A percentile compares a stretch with the other conserved stretches of the same genome.
These are phyloP conservation scores for Peniophora sp. DNA, from an alignment of 1,284 basidiomycete genomes.

Conservation along the genomic window DNA sequence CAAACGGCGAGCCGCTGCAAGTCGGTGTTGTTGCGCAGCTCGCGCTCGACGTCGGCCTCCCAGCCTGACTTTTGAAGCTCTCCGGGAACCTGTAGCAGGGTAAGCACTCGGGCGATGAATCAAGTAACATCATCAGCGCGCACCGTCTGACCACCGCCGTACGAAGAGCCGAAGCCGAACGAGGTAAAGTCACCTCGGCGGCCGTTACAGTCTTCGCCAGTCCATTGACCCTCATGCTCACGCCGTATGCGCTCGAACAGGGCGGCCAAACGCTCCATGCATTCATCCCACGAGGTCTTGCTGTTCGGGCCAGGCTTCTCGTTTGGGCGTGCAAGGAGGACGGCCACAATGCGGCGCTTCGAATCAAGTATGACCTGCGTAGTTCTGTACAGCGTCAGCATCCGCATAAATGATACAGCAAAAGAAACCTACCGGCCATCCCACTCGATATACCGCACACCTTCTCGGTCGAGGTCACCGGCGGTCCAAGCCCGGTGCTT, in stretches of 20 bases:
- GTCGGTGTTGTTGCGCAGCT: background rate
- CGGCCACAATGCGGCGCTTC: slow-evolving; percentile 1
- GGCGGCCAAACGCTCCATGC: background rate
- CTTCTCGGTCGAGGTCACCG: no score
- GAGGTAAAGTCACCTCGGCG: background rate
- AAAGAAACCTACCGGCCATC: no score
- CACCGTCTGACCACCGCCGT: slow-evolving; percentile 3
- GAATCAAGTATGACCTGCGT: background rate
- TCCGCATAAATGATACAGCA: no score
- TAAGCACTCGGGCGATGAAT: background rate
- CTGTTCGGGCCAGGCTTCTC: background rate
- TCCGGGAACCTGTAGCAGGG: background rate
- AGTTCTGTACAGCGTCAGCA: background rate
- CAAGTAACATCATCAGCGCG: background rate
- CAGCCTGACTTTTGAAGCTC: background rate
- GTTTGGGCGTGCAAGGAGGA: background rate
- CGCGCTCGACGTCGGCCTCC: background rate
- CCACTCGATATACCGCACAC: no score
- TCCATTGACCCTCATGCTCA: background rate
- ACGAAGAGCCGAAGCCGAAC: background rate
- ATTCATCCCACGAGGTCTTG: background rate
- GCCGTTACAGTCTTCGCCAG: background rate
- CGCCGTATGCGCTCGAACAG: background rate
- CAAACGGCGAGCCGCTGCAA: slow-evolving; percentile 1
- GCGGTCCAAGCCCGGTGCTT: no score